Percentiles rank a stretch among this genome's conserved stretches.
phyloP scores from a whole-genome alignment of 2,329 filamentous ascomycete genomes.

The Orbilia blumenaviensis region DNA sequence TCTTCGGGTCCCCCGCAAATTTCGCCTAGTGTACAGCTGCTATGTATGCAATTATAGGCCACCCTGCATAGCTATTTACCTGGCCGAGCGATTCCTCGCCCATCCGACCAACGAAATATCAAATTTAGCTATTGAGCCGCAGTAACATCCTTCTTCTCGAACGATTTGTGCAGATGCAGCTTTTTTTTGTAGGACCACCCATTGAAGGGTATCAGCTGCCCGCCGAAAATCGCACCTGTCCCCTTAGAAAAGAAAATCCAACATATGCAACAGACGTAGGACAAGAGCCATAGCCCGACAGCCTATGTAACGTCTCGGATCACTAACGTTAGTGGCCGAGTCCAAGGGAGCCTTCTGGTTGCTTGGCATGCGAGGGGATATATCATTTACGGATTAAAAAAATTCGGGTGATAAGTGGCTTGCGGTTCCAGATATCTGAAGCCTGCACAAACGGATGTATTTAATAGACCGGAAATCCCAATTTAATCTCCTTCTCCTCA shows the following conservation, averaged over 20 bases:
- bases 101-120: background rate
- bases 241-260: constrained; percentile 6
- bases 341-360: constrained; percentile 2
- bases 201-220: constrained; percentile 17
- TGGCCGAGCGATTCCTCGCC: constrained; percentile 1
- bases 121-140: constrained; percentile 41
- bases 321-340: constrained; percentile 15
- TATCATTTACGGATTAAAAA: constrained; percentile 31
- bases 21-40: constrained; percentile 21
- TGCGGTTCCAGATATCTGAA: constrained; percentile 38
- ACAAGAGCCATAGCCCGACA: constrained; percentile 41
- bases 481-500: background rate
- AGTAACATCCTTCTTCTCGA: constrained; percentile 4
- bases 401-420: constrained; percentile 26
- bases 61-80: constrained; percentile 19
- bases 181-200: background rate
- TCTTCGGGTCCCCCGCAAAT: constrained; percentile 50
- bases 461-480: constrained; percentile 29
- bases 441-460: constrained; percentile 16
- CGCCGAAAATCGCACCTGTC: constrained; percentile 3
- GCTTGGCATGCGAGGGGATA: constrained; percentile 22
- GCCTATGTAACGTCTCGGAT: constrained; percentile 42
- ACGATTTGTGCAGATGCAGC: constrained; percentile 18
- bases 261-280: constrained; percentile 29
- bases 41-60: constrained; percentile 12